Base-by-base conservation (phyloP, 192 early-diverging fungal genomes). In the Allomyces javanicus region DNA sequence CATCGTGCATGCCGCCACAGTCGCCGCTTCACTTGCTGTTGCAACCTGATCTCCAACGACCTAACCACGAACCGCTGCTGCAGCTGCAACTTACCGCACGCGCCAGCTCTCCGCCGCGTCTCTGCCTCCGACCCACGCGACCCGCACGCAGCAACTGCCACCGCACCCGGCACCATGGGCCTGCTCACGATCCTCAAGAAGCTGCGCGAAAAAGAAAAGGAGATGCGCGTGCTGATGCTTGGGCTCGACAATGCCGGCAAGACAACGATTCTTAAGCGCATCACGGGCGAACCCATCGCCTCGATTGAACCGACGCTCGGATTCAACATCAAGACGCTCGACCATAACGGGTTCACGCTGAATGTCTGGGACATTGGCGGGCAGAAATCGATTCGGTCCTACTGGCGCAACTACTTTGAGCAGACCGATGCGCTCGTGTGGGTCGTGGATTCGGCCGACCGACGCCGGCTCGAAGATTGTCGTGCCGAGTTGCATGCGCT, bases 381-480 rank as follows among this genome's bases (percentile, higher is more conserved):
- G 0, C 96, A 99, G 73, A 89, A 89, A 68, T 90, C 90, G 5
- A 95, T 99, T 69, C 82, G 96, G 66, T 86, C 91, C 6, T 99
- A 96, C 74, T 99, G 96, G 96, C 77, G 94, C 33, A 99, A 99
- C 79, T 99, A 99, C 70, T 99, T 99, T 85, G 96, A 99, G 72
- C 89, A 95, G 65, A 99, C 96, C 0, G 96, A 99, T 68, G 96
- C 88, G 0, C 72, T 99, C 17, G 87, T 97, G 24, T 99, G 94
- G 94, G 96, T 99, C 0, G 92, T 99, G 17, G 96, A 99, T 69
- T 88, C 89, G 44, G 90, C 89, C 14, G 96, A 99, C 73, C 69
- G 86, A 62, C 73, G 84, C 43, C 74, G 96, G 19, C 75, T 96
- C 68, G 75, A 83, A 25, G 88, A 90, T 68, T 96, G 93, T 69